phyloP scores from a whole-genome alignment of 306 rosid genomes.

The Prunus armeniaca region DNA sequence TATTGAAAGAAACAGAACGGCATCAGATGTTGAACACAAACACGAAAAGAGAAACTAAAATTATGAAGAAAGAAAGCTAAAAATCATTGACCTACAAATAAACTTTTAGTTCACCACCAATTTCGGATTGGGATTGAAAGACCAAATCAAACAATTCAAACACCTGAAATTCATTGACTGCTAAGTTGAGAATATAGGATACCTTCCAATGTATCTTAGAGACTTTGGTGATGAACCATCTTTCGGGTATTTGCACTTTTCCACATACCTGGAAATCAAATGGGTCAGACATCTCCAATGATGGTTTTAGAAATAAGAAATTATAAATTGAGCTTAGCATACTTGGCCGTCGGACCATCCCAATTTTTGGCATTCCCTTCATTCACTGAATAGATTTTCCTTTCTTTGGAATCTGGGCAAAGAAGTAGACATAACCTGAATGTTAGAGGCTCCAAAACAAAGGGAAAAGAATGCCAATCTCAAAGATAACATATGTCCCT shows the following conservation, averaged over 20 bases:
- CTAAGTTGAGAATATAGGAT: conserved; percentile 2
- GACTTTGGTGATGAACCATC: conserved; percentile 92
- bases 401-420: conserved; percentile 71
- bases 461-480: background rate
- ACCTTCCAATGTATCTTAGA: conserved; percentile 97
- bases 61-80: background rate
- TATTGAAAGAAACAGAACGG: background rate
- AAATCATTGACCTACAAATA: background rate
- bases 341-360: conserved; percentile 88
- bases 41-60: background rate
- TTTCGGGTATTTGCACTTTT: conserved; percentile 82
- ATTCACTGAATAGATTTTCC: conserved; percentile 95
- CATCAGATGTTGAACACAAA: conserved; percentile 4
- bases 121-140: background rate
- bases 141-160: background rate
- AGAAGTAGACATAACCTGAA: conserved; percentile 22
- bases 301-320: conserved; percentile 7
- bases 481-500: background rate
- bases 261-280: conserved; percentile 56
- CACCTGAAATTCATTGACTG: background rate
- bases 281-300: conserved; percentile 15
- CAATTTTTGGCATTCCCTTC: conserved; percentile 99
- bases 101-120: background rate
- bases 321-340: conserved; percentile 27
- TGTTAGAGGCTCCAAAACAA: background rate